A percentile compares a stretch with the other conserved stretches of the same genome.
These are phyloP conservation scores for Spathaspora sp. DNA, from an alignment of 1,139 yeast genomes.

Conservation along the genomic window DNA sequence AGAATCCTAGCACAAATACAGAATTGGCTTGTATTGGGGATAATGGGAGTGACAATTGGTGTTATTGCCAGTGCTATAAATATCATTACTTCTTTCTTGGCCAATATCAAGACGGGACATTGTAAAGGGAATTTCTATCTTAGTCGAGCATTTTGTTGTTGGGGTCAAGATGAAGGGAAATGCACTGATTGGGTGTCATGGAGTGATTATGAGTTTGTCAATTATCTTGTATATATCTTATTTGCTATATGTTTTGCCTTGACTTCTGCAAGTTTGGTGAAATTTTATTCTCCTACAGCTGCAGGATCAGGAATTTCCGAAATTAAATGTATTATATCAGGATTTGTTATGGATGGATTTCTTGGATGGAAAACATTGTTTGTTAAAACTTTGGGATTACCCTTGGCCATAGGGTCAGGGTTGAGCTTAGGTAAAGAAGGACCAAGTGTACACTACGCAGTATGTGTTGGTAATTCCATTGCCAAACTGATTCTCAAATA, in stretches of 20 bases:
- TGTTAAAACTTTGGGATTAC: constrained; percentile 78
- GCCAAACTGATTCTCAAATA: constrained; percentile 53
- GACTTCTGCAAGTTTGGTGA: constrained; percentile 67
- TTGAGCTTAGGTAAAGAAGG: constrained; percentile 83
- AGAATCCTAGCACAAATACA: constrained; percentile 50
- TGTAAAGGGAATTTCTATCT: constrained; percentile 71
- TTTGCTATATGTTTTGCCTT: constrained; percentile 64
- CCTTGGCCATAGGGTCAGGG: constrained; percentile 83
- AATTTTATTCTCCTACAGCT: constrained; percentile 78
- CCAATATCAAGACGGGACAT: constrained; percentile 74
- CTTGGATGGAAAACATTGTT: constrained; percentile 70
- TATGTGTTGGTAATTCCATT: constrained; percentile 71
- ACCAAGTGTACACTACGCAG: constrained; percentile 84
- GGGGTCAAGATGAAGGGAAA: constrained; percentile 51
- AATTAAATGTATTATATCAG: constrained; percentile 91
- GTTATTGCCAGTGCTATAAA: constrained; percentile 78
- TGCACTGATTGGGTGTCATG: constrained; percentile 62
- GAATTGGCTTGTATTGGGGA: constrained; percentile 74
- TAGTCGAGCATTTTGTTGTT: constrained; percentile 79
- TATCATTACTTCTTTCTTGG: constrained; percentile 82
- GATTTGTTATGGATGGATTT: constrained; percentile 80
- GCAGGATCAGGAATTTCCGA: constrained; percentile 98
- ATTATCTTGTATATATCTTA: constrained; percentile 58
- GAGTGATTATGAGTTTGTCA: constrained; percentile 42
- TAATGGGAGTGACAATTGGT: constrained; percentile 78